Base-by-base conservation (phyloP, 2,329 filamentous ascomycete genomes). In the Hymenoscyphus scutula region DNA sequence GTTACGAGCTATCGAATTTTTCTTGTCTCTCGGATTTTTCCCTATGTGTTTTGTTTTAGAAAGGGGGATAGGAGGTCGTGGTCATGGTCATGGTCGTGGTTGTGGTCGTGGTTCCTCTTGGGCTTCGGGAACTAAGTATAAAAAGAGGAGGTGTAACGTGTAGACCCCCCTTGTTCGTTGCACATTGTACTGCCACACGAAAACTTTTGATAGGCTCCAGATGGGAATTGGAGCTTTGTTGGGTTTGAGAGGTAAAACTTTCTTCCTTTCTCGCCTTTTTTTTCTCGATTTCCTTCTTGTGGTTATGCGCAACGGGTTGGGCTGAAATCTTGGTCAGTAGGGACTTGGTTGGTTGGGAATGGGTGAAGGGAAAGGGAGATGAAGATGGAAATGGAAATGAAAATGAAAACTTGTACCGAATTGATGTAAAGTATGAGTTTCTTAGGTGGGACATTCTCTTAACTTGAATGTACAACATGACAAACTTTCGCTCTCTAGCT, bases 131-230 rank as follows among this genome's bases (percentile, higher is more conserved):
- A 48, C 41, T 8, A 48, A 48, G 19, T 23, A 25, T 5, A 25
- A 48, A 48, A 23, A 19, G 2, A 8, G 11, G 17, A 7, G 17
- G n/a, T 23, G 41, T 48, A 25, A 48, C 41, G 41, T 41, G n/a
- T 19, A 23, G 41, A 48, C 3, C n/a, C 41, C 41, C 66, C 68
- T 66, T 57, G 66, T 66, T 60, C 34, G 62, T 65, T 41, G 45
- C 58, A 66, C 62, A 59, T 56, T 65, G 66, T 68, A 68, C 62
- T 68, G 66, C 65, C 68, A 68, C 68, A 69, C 68, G 53, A 23
- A n/a, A n/a, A n/a, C 32, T 30, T 32, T 17, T 55, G 59, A 60
- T 60, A 56, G 58, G 62, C 15, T 53, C 25, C 15, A 60, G 29
- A 32, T 59, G 54, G 45, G 41, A 11, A 23, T 48, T 48, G 8